Evolutionary conservation across 768 basidiomycete species (phyloP), one percentile per base, ranked within the genome.

Genomic region (Termitomyces sp.): DNA sequence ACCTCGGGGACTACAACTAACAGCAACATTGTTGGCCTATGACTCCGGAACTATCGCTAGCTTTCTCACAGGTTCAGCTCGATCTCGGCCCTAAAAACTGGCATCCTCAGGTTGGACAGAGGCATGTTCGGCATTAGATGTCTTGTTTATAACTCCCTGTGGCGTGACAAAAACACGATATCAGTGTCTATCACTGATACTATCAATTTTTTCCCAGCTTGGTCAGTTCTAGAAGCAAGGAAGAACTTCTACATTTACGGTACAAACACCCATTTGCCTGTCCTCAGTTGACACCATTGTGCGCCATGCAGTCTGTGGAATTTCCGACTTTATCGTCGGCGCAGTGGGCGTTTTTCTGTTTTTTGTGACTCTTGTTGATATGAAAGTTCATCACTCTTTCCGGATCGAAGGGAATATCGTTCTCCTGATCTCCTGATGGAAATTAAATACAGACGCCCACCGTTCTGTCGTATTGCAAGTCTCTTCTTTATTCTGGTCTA

Each of bases 171-270:
- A 40, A 45, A 37, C 20, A 36, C 1, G 43, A 20, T 5, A 40
- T 51, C 32, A 45, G 43, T 43, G 60, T 52, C 29, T 52, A 61
- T 61, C 60, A 61, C 0, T 61, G 60, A 61, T 61, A 57, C 7
- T 40, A 61, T 61, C 60, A 61, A 43, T 42, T 17, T 38, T 38
- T 58, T 12, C 8, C 5, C 37, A n/a, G n/a, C 40, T 42, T 42
- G 40, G 46, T 40, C 37, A 37, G 46, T n/a, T 48, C 14, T 5
- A 31, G 34, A 38, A 48, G 38, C 12, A 40, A 31, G 12, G 10
- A 58, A 6, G 10, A 29, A 25, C 51, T 25, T 14, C 34, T 25
- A 12, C 43, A 31, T 29, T 2, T 17, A 31, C 34, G n/a, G 14
- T 38, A 15, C 25, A 8, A 37, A 54, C 53, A 29, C 53, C 38